Base-by-base conservation (phyloP, 2,329 filamentous ascomycete genomes). In the Colletotrichum euphorbiae region DNA sequence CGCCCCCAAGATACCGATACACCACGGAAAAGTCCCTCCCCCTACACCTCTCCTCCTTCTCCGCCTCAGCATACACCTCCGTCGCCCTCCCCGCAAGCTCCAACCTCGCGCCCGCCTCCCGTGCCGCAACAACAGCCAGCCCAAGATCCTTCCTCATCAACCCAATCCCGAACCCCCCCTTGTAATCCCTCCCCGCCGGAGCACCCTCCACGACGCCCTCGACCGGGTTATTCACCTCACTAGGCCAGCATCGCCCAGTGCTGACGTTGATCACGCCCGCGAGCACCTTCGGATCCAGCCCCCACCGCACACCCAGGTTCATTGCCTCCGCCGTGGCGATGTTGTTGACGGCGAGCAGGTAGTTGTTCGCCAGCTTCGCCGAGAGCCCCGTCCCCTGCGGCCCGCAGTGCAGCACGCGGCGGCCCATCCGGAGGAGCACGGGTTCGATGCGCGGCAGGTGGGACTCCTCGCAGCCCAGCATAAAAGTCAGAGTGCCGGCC, bases 341-440 rank as follows among this genome's bases (percentile, higher is more conserved):
- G 80, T 99, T 99, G 83, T 94, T 97, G 73, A 98, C 89, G 4
- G 94, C 95, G 3, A 99, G 85, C 31, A 98, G 88, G 78, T 99
- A 99, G 80, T 99, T 99, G 82, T 99, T 99, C 60, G 95, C 94
- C 36, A 99, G 85, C 81, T 99, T 99, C 43, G 92, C 96, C 11
- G 93, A 92, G 1, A 99, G 86, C 0, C 96, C 96, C 2, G 93
- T 88, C 11, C 94, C 94, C 72, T 97, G 94, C 0, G 84, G 84
- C 4, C 96, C 96, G 74, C 97, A 91, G 77, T 97, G 94, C 69
- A 97, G 85, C 4, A 97, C 91, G 68, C 91, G 91, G 76, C 90
- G 90, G 61, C 96, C 96, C 94, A 99, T 98, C 69, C 89, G 84
- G 21, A 90, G 83, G 5, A 99, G 84, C 1, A 94, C 84, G 0